Percentiles rank a stretch among this genome's conserved stretches.
phyloP scores from a whole-genome alignment of 352 stramenopile genomes.

The Pythium volutum region DNA sequence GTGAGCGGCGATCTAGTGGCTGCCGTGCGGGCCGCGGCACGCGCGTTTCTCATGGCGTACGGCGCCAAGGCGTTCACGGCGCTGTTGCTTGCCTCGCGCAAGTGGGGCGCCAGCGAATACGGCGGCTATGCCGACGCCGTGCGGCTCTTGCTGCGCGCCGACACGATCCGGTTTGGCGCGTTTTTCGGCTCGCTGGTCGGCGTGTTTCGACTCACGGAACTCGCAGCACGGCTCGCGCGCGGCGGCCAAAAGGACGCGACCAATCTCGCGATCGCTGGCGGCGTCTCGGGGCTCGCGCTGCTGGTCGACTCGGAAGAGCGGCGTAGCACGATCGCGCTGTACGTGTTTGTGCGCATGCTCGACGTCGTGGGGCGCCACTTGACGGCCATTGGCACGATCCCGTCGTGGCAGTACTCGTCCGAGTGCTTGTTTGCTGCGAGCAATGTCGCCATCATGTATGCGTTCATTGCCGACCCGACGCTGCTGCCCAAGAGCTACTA shows the following conservation, averaged over 20 bases:
- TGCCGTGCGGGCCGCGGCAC: conserved; percentile 33
- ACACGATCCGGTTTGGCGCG: conserved; percentile 75
- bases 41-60: conserved; percentile 66
- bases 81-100: conserved; percentile 69
- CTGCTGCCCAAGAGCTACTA: conserved; percentile 82
- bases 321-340: conserved; percentile 73
- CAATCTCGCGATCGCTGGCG: conserved; percentile 68
- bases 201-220: conserved; percentile 62
- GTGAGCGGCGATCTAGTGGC: conserved; percentile 22
- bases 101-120: conserved; percentile 75
- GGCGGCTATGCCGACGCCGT: conserved; percentile 67
- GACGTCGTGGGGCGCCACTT: conserved; percentile 77
- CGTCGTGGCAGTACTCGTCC: conserved; percentile 59
- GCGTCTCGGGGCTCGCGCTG: conserved; percentile 60
- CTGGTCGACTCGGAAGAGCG: conserved; percentile 65
- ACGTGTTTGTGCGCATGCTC: conserved; percentile 86
- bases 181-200: conserved; percentile 79
- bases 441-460: conserved; percentile 83
- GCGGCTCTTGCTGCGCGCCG: conserved; percentile 54
- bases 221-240: conserved; percentile 42
- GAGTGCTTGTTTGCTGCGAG: conserved; percentile 72
- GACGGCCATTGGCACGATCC: conserved; percentile 45
- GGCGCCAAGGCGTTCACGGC: conserved; percentile 82
- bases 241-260: conserved; percentile 44
- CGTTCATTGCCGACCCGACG: conserved; percentile 60